A percentile compares a stretch with the other conserved stretches of the same genome.
phyloP scores from a whole-genome alignment of 75 land plant species.

The Sequoia sempervirens region DNA sequence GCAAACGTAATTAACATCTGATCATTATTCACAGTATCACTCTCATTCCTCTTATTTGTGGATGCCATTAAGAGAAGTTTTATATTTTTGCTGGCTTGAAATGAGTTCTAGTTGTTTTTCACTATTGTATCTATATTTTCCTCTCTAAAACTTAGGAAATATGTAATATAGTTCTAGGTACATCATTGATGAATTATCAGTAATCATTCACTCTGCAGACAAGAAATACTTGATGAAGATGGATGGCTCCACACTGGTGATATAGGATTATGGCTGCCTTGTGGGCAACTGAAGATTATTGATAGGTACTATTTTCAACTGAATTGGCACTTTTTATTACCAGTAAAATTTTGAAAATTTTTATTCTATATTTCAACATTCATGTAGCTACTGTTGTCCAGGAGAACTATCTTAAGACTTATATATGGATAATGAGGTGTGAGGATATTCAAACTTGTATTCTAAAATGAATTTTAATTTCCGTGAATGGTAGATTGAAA shows the following conservation, averaged over 20 bases:
- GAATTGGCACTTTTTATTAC: not conserved
- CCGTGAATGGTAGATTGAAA: not conserved
- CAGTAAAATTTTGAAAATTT: not conserved
- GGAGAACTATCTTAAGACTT: not conserved
- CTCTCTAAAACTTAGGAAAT: not conserved
- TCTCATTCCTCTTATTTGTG: not conserved
- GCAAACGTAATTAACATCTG: slow-evolving; percentile 42
- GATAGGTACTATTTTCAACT: slow-evolving; percentile 56
- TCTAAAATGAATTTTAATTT: not conserved
- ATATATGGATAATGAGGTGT: not conserved
- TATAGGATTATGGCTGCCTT: slow-evolving; percentile 86
- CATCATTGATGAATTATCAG: not conserved
- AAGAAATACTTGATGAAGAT: slow-evolving; percentile 84
- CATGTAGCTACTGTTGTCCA: not conserved
- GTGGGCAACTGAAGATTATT: slow-evolving; percentile 90
- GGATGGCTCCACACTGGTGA: slow-evolving; percentile 99
- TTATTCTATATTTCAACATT: not conserved
- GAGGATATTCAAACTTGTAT: not conserved
- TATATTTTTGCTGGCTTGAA: not conserved
- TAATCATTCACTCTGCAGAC: slow-evolving; percentile 32
- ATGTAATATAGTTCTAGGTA: not conserved
- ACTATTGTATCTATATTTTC: not conserved
- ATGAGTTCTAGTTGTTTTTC: not conserved
- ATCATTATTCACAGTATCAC: slow-evolving; percentile 4
- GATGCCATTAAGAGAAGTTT: not conserved